Evolutionary conservation across 2,329 filamentous ascomycete genomes (phyloP).

Genomic region (Phaeoacremonium minimum): DNA sequence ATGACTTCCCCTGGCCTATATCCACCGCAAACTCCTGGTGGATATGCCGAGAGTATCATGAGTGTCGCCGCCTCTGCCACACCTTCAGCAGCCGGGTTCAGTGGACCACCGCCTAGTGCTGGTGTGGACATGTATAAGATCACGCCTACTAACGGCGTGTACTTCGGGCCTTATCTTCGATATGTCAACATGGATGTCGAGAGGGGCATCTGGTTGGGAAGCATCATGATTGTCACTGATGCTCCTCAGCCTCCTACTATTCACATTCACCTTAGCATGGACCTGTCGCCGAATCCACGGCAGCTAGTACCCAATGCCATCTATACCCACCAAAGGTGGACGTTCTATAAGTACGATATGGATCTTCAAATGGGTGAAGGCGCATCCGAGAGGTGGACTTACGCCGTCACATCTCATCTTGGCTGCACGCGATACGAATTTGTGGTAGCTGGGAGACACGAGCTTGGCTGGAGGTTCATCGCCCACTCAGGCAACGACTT

Average conservation of each 20-base stretch:
- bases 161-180: conserved; percentile 92
- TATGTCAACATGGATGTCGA: conserved; percentile 98
- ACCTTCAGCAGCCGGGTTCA: conserved; percentile 77
- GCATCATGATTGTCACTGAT: conserved; percentile 90
- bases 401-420: conserved; percentile 93
- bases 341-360: conserved; percentile 92
- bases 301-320: conserved; percentile 82
- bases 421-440: conserved; percentile 99
- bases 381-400: conserved; percentile 85
- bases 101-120: conserved; percentile 79
- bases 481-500: conserved; percentile 97
- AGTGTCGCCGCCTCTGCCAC: conserved; percentile 71
- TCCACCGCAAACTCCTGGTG: conserved; percentile 72
- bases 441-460: conserved; percentile 82
- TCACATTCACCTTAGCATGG: conserved; percentile 84
- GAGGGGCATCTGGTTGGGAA: conserved; percentile 84
- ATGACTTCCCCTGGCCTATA: conserved; percentile 73
- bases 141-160: conserved; percentile 90
- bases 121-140: conserved; percentile 95
- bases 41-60: conserved; percentile 79
- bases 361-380: conserved; percentile 85
- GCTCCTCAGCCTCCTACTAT: conserved; percentile 90
- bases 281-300: conserved; percentile 87
- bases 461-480: conserved; percentile 93
- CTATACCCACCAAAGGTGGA: conserved; percentile 87